These are phyloP conservation scores for Kwoniella newhampshirensis DNA, from an alignment of 768 basidiomycete species.

Conservation along the genomic window DNA sequence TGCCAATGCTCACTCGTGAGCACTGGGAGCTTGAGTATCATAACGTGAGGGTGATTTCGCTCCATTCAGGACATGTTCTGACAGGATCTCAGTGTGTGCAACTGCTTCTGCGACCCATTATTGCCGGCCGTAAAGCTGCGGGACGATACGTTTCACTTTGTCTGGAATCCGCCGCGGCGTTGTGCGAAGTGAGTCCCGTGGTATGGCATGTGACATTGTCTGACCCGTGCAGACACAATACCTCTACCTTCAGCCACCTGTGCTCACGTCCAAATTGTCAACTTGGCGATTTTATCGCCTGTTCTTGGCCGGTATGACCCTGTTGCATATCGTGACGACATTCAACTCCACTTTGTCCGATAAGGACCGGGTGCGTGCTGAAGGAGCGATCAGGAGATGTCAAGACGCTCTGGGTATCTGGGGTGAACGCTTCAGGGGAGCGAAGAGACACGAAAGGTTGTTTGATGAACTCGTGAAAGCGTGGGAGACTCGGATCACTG, in stretches of 20 bases:
- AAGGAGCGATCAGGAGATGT: slow-evolving; percentile 23
- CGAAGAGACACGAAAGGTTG: slow-evolving; percentile 14
- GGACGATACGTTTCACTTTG: slow-evolving; percentile 24
- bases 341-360: slow-evolving; percentile 7
- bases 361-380: slow-evolving; percentile 15
- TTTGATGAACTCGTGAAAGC: slow-evolving; percentile 24
- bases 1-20: slow-evolving; percentile 25
- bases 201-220: background rate
- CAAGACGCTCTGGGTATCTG: slow-evolving; percentile 16
- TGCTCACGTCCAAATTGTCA: slow-evolving; percentile 15
- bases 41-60: slow-evolving; percentile 17
- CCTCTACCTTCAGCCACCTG: slow-evolving; percentile 12
- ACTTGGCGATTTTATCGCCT: slow-evolving; percentile 34
- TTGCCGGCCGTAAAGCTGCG: slow-evolving; percentile 19
- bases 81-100: slow-evolving; percentile 24
- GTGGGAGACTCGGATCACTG: slow-evolving; percentile 7
- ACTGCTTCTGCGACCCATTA: slow-evolving; percentile 35
- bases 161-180: slow-evolving; percentile 31
- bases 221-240: slow-evolving; percentile 10
- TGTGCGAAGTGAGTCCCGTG: slow-evolving; percentile 30
- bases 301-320: slow-evolving; percentile 37
- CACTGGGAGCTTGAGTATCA: slow-evolving; percentile 38
- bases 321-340: slow-evolving; percentile 28
- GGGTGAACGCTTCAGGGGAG: slow-evolving; percentile 9
- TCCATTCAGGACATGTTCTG: background rate